Evolutionary conservation across 1,139 yeast genomes (phyloP).

Genomic region (Keqinozyma sinolaborantium): DNA sequence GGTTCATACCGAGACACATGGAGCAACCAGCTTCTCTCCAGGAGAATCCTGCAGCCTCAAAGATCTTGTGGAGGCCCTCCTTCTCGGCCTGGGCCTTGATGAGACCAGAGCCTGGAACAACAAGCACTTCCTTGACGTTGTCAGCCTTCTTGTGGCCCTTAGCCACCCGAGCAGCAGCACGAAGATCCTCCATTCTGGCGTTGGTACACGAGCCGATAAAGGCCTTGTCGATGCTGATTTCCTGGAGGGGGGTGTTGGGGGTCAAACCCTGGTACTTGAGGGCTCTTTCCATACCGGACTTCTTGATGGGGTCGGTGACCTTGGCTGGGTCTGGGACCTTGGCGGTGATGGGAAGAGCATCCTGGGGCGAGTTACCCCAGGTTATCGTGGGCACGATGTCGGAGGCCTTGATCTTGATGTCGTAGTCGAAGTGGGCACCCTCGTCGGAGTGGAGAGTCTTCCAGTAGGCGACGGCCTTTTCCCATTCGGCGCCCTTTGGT

Average conservation of each 20-base stretch:
- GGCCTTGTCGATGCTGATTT: slow-evolving; percentile 80
- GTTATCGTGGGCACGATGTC: slow-evolving; percentile 95
- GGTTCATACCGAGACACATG: slow-evolving; percentile 99
- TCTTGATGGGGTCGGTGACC: slow-evolving; percentile 69
- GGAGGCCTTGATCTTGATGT: slow-evolving; percentile 72
- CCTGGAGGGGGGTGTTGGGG: slow-evolving; percentile 76
- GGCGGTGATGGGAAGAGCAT: slow-evolving; percentile 91
- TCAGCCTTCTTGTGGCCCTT: slow-evolving; percentile 87
- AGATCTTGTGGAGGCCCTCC: slow-evolving; percentile 91
- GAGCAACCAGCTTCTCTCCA: slow-evolving; percentile 99
- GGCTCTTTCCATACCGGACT: slow-evolving; percentile 86
- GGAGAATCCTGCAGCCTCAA: slow-evolving; percentile 88
- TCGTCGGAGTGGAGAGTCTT: slow-evolving; percentile 79
- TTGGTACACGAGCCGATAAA: slow-evolving; percentile 98
- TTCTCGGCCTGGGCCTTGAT: slow-evolving; percentile 90
- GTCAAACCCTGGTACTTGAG: slow-evolving; percentile 85
- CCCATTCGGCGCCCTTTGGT: slow-evolving; percentile 93
- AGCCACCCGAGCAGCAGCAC: slow-evolving; percentile 92
- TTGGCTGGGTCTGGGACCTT: slow-evolving; percentile 83
- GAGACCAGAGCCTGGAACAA: slow-evolving; percentile 96
- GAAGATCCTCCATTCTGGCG: slow-evolving; percentile 93
- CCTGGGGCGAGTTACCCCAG: slow-evolving; percentile 99
- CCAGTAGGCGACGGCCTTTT: slow-evolving; percentile 91
- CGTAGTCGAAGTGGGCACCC: slow-evolving; percentile 85
- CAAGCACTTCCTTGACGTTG: slow-evolving; percentile 76